These are phyloP conservation scores for Colletotrichum higginsianum DNA, from an alignment of 2,329 filamentous ascomycete species.

Conservation along the genomic window DNA sequence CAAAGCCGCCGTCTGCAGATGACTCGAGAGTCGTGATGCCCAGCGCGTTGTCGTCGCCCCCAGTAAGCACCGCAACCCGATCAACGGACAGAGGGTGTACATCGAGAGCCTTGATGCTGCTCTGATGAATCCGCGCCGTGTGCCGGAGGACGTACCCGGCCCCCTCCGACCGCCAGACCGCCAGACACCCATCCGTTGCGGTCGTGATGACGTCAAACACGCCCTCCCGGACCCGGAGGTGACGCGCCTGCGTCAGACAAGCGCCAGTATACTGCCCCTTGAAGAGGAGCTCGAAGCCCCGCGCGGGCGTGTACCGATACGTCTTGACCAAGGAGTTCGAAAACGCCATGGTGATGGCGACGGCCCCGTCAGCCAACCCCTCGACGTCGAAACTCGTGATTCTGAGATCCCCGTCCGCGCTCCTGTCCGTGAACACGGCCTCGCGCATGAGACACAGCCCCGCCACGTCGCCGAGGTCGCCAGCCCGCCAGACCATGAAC, in stretches of 20 bases:
- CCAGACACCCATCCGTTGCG: constrained; percentile 85
- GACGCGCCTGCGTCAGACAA: constrained; percentile 79
- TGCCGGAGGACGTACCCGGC: constrained; percentile 49
- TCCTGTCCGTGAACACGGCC: constrained; percentile 66
- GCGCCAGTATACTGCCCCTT: constrained; percentile 76
- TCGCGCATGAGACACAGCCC: constrained; percentile 72
- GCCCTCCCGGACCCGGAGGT: constrained; percentile 53
- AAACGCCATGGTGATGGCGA: constrained; percentile 79
- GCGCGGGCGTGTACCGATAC: constrained; percentile 62
- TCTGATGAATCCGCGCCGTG: constrained; percentile 78
- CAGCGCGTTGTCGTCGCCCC: constrained; percentile 90
- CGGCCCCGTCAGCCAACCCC: constrained; percentile 49
- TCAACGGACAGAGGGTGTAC: constrained; percentile 52
- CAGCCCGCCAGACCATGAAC: constrained; percentile 86
- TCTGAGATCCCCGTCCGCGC: constrained; percentile 76
- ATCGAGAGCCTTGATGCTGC: constrained; percentile 79
- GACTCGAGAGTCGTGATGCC: constrained; percentile 65
- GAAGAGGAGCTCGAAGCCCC: constrained; percentile 65
- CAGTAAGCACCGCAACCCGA: constrained; percentile 74
- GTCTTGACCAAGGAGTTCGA: constrained; percentile 86
- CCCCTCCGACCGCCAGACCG: constrained; percentile 65
- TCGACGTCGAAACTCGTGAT: constrained; percentile 83
- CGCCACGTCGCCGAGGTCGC: constrained; percentile 61
- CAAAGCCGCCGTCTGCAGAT: constrained; percentile 37
- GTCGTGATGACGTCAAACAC: constrained; percentile 72